These are phyloP conservation scores for Solanum tarapatanum DNA, from an alignment of 257 asterid species.

Conservation along the genomic window DNA sequence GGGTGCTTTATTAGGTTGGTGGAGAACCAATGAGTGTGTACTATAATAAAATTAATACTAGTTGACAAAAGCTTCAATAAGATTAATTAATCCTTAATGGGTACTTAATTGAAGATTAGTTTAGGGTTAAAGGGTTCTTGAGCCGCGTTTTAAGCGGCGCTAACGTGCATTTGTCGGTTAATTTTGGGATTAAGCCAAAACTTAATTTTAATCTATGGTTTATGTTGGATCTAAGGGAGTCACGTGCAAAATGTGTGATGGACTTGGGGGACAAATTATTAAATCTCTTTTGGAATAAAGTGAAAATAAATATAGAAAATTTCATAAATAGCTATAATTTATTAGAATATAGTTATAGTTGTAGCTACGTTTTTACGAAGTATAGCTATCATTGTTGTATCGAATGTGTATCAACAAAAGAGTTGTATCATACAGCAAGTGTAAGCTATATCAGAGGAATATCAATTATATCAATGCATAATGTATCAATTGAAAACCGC, in stretches of 20 bases:
- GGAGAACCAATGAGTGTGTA: background rate
- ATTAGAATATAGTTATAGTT: background rate
- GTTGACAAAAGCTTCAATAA: background rate
- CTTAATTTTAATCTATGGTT: background rate
- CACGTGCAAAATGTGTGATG: slow-evolving; percentile 22
- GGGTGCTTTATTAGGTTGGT: background rate
- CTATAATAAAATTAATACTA: background rate
- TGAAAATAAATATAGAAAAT: background rate
- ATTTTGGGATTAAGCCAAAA: background rate
- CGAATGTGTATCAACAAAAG: background rate
- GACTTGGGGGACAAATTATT: background rate
- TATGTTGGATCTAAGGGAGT: slow-evolving; percentile 11
- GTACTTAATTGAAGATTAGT: background rate
- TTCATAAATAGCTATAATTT: background rate
- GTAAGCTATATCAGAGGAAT: background rate
- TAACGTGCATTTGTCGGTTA: slow-evolving; percentile 3
- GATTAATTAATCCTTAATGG: background rate
- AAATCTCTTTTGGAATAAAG: background rate
- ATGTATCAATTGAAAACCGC: background rate
- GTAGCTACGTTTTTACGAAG: background rate
- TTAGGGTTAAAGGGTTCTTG: background rate
- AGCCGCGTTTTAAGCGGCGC: slow-evolving; percentile 7
- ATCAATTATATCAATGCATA: background rate
- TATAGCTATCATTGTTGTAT: background rate
- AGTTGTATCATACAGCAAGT: too few species aligned